Conservation (phyloP, 352 stramenopile species). For the Phytophthora syringae region DNA sequence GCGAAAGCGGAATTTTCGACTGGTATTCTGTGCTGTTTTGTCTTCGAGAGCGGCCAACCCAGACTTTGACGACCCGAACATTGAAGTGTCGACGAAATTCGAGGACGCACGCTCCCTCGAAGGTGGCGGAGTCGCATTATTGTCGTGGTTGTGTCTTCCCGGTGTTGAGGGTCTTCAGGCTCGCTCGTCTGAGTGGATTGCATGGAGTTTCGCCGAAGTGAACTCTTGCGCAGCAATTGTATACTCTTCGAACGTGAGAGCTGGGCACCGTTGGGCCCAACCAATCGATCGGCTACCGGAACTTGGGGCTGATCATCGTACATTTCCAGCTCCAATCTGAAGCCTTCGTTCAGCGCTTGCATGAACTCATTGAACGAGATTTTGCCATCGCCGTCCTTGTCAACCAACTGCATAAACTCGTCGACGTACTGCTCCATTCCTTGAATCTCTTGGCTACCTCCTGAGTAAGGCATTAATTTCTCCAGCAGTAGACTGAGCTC, state of each 20-base stretch:
- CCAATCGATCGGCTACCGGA: conserved; percentile 19
- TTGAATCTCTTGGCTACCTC: conserved; percentile 45
- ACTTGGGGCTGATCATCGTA: conserved; percentile 56
- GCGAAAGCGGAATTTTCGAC: conserved; percentile 30
- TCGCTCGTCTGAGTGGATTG: conserved; percentile 19
- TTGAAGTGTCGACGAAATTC: conserved; percentile 43
- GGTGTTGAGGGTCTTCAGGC: conserved; percentile 19
- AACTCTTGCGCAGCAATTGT: conserved; percentile 22
- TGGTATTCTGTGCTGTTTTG: conserved; percentile 3
- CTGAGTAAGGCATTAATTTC: conserved; percentile 65
- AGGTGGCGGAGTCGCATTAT: conserved; percentile 12
- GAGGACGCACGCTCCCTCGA: conserved; percentile 18
- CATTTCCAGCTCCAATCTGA: conserved; percentile 77
- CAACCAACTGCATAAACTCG: conserved; percentile 78
- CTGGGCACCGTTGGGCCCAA: conserved; percentile 10
- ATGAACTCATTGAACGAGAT: conserved; percentile 86
- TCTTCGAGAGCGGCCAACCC: conserved; percentile 13
- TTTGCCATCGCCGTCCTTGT: conserved; percentile 69
- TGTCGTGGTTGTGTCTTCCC: conserved; percentile 16
- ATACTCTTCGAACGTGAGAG: conserved; percentile 18
- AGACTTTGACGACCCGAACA: conserved; percentile 25
- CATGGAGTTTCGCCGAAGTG: conserved; percentile 21
- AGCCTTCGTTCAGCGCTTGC: conserved; percentile 75
- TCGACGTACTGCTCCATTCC: conserved; percentile 75
- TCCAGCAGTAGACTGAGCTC: conserved; percentile 69